Percentiles rank a stretch among this genome's conserved stretches.
These are phyloP conservation scores for Anisodus acutangulus DNA, from an alignment of 257 asterid genomes.

Conservation along the genomic window DNA sequence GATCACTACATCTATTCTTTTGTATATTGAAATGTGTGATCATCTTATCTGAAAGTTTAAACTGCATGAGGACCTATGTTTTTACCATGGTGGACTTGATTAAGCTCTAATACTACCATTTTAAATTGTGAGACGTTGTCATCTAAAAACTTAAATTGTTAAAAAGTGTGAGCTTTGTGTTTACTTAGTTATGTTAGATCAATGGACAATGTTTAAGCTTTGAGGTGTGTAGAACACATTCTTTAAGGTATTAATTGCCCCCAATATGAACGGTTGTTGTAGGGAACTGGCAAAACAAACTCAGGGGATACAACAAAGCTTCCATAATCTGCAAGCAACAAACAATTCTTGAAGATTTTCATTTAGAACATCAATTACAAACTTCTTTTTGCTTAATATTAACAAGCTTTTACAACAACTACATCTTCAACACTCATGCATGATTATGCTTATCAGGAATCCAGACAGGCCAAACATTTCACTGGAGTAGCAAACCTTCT, in stretches of 20 bases:
- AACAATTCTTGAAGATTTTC: neutral
- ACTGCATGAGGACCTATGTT: neutral
- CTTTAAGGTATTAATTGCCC: too few relatives aligned
- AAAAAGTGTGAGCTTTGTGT: too few relatives aligned
- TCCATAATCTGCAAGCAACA: neutral
- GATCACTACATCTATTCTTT: neutral
- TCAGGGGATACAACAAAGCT: neutral
- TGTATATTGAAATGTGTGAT: neutral
- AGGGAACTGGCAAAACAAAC: neutral
- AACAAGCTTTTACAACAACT: too few relatives aligned
- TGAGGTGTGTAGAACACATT: too few relatives aligned
- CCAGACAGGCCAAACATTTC: constrained; percentile 40
- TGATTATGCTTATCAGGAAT: constrained; percentile 39
- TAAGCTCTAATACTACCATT: too few relatives aligned
- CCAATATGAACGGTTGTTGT: too few relatives aligned
- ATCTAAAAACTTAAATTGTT: too few relatives aligned
- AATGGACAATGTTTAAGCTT: too few relatives aligned
- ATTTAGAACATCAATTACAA: neutral
- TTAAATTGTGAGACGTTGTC: too few relatives aligned
- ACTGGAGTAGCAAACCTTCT: constrained; percentile 62
- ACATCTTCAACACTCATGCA: neutral
- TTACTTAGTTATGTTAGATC: too few relatives aligned
- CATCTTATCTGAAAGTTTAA: neutral
- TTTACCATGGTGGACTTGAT: too few relatives aligned
- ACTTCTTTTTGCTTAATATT: neutral